Evolutionary conservation across 2,329 filamentous ascomycete genomes (phyloP), one percentile per base, ranked within the genome.

Genomic region (Periconia digitata): DNA sequence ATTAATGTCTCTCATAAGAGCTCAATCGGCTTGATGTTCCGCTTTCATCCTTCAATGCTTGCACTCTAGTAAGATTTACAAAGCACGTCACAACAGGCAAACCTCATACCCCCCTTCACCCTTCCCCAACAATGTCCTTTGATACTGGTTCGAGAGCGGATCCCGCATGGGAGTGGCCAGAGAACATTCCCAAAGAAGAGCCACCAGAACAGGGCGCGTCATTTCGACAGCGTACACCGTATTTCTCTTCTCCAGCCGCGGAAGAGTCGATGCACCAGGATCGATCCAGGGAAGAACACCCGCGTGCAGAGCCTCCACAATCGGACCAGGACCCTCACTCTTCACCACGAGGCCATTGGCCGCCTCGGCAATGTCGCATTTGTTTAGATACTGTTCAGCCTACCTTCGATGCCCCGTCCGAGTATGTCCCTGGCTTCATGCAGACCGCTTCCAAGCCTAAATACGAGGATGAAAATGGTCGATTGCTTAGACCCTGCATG

Each of bases 401-500:
- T 24, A 84, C 82, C n/a, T 81, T 81, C 54, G 75, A 82, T 54
- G 72, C 76, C 35, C 74, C 77, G 13, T 75, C 78, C 10, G 78
- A 82, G 48, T 76, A 74, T 48, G 62, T 84, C 18, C 80, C 83
- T 20, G 75, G 76, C 20, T 78, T 84, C 44, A 70, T 87, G 37
- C 79, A 84, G 55, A 72, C 79, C 22, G 67, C 67, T 36, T 80
- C 83, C 16, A 77, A 78, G 42, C 83, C 87, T 39, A 77, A 79
- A 17, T 96, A 95, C 64, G 80, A 85, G 43, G 92, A 89, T 20
- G 83, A 88, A 52, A 88, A 86, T 55, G 80, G 87, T 23, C 85
- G 90, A 43, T 77, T 99, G 22, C 82, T 97, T 60, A 87, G 88
- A 45, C 94, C 94, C 29, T 99, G 94, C 78, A 85, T 86, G 73